These are phyloP conservation scores for Aspergillus affinis DNA, from an alignment of 495 filamentous ascomycete genomes.

Conservation along the genomic window DNA sequence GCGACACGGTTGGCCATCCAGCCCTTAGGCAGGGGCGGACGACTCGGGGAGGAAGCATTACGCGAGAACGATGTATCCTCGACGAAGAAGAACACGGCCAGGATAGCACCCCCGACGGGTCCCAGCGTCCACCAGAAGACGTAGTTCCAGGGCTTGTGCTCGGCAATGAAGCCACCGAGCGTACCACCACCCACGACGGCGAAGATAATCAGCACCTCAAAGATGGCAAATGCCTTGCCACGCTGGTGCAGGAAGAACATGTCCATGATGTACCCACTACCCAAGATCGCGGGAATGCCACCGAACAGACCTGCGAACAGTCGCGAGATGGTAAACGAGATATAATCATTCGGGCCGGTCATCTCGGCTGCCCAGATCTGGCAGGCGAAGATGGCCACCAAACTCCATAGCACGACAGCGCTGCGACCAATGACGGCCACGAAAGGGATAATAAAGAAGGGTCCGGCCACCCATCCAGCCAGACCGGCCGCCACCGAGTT, in stretches of 20 bases:
- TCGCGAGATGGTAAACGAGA: slow-evolving; percentile 45
- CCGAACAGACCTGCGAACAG: slow-evolving; percentile 43
- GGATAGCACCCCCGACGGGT: slow-evolving; percentile 36
- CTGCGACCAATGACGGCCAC: slow-evolving; percentile 39
- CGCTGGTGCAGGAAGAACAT: slow-evolving; percentile 49
- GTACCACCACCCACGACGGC: slow-evolving; percentile 44
- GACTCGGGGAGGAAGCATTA: slow-evolving; percentile 5
- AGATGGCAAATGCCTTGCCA: slow-evolving; percentile 43
- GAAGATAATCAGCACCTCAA: slow-evolving; percentile 41
- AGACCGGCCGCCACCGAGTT: slow-evolving; percentile 36
- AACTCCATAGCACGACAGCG: slow-evolving; percentile 45
- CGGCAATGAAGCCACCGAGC: slow-evolving; percentile 46
- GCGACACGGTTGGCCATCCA: slow-evolving; percentile 41
- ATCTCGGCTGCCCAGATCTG: slow-evolving; percentile 45
- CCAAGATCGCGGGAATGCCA: slow-evolving; percentile 38
- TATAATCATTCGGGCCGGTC: slow-evolving; percentile 41
- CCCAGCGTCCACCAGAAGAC: slow-evolving; percentile 55
- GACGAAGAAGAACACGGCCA: slow-evolving; percentile 44
- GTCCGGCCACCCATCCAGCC: slow-evolving; percentile 42
- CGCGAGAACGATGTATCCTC: slow-evolving; percentile 46
- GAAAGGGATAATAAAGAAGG: slow-evolving; percentile 44
- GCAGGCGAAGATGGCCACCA: slow-evolving; percentile 33
- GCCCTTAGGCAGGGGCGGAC: slow-evolving; percentile 22
- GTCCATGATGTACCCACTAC: slow-evolving; percentile 41
- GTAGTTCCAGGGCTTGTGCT: slow-evolving; percentile 39